Conservation (phyloP, 306 rosid genomes). For the Hippophae tibetana region DNA sequence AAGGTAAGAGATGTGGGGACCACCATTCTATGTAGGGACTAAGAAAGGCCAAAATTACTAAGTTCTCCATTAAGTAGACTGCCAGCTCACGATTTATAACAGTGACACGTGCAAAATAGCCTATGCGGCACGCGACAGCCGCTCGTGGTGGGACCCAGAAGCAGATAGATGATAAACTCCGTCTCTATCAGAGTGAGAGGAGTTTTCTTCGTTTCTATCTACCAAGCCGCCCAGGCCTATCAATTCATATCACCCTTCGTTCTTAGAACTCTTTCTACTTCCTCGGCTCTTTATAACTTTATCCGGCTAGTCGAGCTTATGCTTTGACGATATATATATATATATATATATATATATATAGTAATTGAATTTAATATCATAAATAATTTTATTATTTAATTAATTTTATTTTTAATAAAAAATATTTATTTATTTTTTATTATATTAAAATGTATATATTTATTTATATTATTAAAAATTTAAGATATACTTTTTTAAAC, state of each 20-base stretch:
- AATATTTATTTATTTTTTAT: too few species aligned
- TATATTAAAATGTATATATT: too few species aligned
- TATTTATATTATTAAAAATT: too few species aligned
- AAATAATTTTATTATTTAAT: too few species aligned
- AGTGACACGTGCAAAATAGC: constrained; percentile 49
- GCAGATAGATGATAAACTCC: not conserved
- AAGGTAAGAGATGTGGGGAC: not conserved
- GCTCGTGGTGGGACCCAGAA: constrained; percentile 45
- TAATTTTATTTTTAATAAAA: too few species aligned
- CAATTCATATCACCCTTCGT: not conserved
- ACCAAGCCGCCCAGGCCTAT: not conserved
- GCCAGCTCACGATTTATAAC: constrained; percentile 35
- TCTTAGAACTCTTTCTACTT: not conserved
- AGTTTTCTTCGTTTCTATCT: not conserved
- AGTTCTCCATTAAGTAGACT: constrained; percentile 5
- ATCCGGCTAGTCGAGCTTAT: constrained; percentile 5
- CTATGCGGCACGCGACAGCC: constrained; percentile 90
- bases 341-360: too few species aligned
- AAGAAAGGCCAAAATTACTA: constrained; percentile 11
- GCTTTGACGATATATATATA: too few species aligned
- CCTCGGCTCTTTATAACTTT: not conserved
- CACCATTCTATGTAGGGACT: constrained; percentile 27
- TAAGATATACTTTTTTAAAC: too few species aligned
- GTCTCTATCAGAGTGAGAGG: not conserved
- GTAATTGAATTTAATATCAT: too few species aligned